phyloP scores from a whole-genome alignment of 768 basidiomycete species.

The Strobilomyces echinocephalus region DNA sequence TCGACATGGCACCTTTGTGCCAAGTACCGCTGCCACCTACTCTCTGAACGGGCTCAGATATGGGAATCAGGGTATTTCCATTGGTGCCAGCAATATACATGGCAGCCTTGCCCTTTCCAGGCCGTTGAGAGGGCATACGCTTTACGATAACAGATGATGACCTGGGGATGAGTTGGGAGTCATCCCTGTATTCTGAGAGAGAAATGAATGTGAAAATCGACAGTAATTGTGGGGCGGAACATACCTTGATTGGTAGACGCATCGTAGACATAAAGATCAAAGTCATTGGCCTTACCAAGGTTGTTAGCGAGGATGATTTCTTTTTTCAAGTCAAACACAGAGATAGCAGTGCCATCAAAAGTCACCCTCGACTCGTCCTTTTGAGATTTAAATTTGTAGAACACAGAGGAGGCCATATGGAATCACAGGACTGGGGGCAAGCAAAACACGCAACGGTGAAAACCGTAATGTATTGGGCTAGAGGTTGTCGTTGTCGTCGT shows the following conservation, averaged over 20 bases:
- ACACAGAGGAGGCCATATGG: constrained; percentile 86
- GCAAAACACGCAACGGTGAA: constrained; percentile 13
- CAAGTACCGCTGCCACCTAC: constrained; percentile 41
- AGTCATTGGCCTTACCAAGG: constrained; percentile 94
- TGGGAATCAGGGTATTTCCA: constrained; percentile 37
- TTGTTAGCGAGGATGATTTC: constrained; percentile 97
- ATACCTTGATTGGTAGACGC: constrained; percentile 84
- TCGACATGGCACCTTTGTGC: constrained; percentile 78
- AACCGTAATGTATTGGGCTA: constrained; percentile 18
- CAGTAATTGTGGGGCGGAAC: constrained; percentile 1
- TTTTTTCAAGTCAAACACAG: constrained; percentile 98
- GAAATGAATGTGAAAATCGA: not conserved
- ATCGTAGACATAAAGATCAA: constrained; percentile 88
- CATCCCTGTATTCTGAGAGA: constrained; percentile 80
- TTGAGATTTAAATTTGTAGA: constrained; percentile 96
- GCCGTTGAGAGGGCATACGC: constrained; percentile 75
- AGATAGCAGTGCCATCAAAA: constrained; percentile 98
- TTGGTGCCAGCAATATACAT: constrained; percentile 61
- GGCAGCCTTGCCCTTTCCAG: constrained; percentile 78
- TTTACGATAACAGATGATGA: constrained; percentile 94
- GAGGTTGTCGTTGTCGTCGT: constrained; percentile 13
- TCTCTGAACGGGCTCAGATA: constrained; percentile 43
- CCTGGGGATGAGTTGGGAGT: constrained; percentile 85
- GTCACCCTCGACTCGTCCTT: constrained; percentile 92
- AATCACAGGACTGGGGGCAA: constrained; percentile 10